These are phyloP conservation scores for Pyricularia sp. DNA, from an alignment of 2,329 filamentous ascomycete genomes.

Conservation along the genomic window DNA sequence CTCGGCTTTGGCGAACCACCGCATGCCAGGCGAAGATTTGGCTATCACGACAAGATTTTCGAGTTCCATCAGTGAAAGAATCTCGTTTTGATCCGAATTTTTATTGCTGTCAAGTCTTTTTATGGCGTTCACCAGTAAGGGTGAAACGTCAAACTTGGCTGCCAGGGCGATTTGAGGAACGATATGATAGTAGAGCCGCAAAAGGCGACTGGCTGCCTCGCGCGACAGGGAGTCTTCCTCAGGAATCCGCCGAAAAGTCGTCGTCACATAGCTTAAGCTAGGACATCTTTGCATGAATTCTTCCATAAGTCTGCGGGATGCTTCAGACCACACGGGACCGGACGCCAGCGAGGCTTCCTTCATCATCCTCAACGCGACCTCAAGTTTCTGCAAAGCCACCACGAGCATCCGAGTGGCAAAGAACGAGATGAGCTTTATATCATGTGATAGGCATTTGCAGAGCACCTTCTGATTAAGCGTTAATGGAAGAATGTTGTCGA, in stretches of 20 bases:
- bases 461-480: slow-evolving; percentile 71
- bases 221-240: slow-evolving; percentile 61
- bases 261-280: slow-evolving; percentile 66
- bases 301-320: slow-evolving; percentile 51
- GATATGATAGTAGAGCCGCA: slow-evolving; percentile 75
- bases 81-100: slow-evolving; percentile 31
- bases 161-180: slow-evolving; percentile 67
- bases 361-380: slow-evolving; percentile 48
- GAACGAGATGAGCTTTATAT: slow-evolving; percentile 67
- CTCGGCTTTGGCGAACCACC: slow-evolving; percentile 73
- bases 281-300: slow-evolving; percentile 72
- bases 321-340: slow-evolving; percentile 55
- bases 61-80: slow-evolving; percentile 57
- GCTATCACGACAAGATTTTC: slow-evolving; percentile 74
- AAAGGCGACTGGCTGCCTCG: slow-evolving; percentile 63
- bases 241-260: slow-evolving; percentile 55
- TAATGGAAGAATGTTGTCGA: slow-evolving; percentile 77
- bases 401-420: slow-evolving; percentile 73
- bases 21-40: slow-evolving; percentile 67
- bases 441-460: slow-evolving; percentile 64
- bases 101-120: slow-evolving; percentile 42
- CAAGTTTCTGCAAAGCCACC: slow-evolving; percentile 66
- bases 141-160: slow-evolving; percentile 79
- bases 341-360: slow-evolving; percentile 23
- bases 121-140: slow-evolving; percentile 57